A percentile compares a stretch with the other conserved stretches of the same genome.
Evolutionary conservation across 805 yeast species (phyloP).

Genomic region (Cyberlindnera maclurae): DNA sequence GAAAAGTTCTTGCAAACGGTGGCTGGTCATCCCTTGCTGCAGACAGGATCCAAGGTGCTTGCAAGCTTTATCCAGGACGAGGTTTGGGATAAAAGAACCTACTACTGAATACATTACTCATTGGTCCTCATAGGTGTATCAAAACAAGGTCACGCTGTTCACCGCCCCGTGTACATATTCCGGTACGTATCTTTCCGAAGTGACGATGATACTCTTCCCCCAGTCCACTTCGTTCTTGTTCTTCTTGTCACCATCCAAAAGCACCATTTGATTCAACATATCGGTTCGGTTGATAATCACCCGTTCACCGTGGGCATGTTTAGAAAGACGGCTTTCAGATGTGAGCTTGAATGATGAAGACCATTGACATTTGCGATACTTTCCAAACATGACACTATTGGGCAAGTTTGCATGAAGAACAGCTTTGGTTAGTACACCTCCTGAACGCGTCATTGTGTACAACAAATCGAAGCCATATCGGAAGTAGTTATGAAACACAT

Average conservation of each 20-base stretch:
- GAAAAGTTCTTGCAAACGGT: conserved; percentile 73
- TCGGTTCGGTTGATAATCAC: conserved; percentile 23
- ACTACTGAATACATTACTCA: conserved; percentile 3
- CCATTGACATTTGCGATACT: conserved; percentile 39
- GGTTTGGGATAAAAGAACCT: conserved; percentile 46
- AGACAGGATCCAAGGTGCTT: conserved; percentile 74
- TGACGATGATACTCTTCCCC: conserved; percentile 26
- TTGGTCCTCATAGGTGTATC: background rate
- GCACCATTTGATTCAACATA: conserved; percentile 18
- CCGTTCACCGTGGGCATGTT: conserved; percentile 1
- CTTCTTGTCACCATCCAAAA: conserved; percentile 20
- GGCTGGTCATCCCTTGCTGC: conserved; percentile 90
- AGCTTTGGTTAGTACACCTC: conserved; percentile 36
- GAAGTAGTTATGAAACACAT: conserved; percentile 49
- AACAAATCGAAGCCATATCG: conserved; percentile 47
- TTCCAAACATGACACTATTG: conserved; percentile 45
- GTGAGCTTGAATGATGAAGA: background rate
- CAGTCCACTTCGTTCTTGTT: conserved; percentile 13
- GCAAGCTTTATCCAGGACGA: conserved; percentile 86
- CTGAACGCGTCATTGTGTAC: conserved; percentile 28
- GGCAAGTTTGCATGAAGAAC: conserved; percentile 46
- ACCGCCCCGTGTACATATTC: conserved; percentile 35
- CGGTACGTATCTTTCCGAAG: conserved; percentile 28
- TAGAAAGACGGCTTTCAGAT: background rate
- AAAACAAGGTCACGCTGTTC: conserved; percentile 33